A percentile compares a stretch with the other conserved stretches of the same genome.
These are phyloP conservation scores for Puccinia hordei DNA, from an alignment of 1,284 basidiomycete species.

Conservation along the genomic window DNA sequence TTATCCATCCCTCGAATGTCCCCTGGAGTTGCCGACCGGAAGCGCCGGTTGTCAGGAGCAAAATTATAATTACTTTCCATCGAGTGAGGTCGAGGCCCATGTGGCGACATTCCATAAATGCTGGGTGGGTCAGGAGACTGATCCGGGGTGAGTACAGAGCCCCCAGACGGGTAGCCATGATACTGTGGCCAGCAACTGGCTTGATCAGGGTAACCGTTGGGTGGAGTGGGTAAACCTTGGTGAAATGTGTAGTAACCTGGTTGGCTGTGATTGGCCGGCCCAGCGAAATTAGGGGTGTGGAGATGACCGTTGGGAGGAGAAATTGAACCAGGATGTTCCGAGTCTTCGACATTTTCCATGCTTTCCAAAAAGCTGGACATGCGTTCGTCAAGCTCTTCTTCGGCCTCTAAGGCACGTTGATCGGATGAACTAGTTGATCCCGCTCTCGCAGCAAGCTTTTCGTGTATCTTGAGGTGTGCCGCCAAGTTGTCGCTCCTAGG, in stretches of 20 bases:
- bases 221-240: conserved; percentile 45
- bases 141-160: conserved; percentile 42
- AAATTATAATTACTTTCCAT: conserved; percentile 42
- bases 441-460: conserved; percentile 55
- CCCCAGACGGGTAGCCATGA: conserved; percentile 14
- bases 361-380: conserved; percentile 36
- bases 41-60: conserved; percentile 28
- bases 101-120: conserved; percentile 19
- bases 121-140: conserved; percentile 47
- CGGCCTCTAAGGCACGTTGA: conserved; percentile 47
- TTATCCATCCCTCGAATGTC: conserved; percentile 39
- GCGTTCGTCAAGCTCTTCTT: conserved; percentile 47
- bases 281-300: conserved; percentile 13
- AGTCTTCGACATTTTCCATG: conserved; percentile 47
- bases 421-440: conserved; percentile 48
- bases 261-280: conserved; percentile 20
- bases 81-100: conserved; percentile 41
- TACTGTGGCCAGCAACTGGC: conserved; percentile 43
- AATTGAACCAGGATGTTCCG: conserved; percentile 37
- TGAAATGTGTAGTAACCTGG: conserved; percentile 43
- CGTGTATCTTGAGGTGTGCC: conserved; percentile 78
- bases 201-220: conserved; percentile 47
- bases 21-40: conserved; percentile 35
- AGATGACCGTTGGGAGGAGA: conserved; percentile 41
- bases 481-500: conserved; percentile 76